Percentiles rank a stretch among this genome's conserved stretches.
Conservation (phyloP, 176 grass and related monocot genomes). For the Paspalum vaginatum region DNA sequence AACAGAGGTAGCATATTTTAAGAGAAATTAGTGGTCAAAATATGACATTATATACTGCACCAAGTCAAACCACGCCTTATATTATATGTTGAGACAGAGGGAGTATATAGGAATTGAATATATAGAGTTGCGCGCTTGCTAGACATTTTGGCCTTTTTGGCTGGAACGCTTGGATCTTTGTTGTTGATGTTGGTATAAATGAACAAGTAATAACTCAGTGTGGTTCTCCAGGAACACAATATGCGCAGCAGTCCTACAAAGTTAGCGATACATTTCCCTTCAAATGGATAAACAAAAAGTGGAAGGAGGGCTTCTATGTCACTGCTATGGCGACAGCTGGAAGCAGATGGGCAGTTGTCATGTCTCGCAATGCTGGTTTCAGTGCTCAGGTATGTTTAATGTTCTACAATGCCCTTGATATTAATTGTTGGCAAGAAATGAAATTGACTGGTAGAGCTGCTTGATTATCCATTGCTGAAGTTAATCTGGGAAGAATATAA, state of each 20-base stretch:
- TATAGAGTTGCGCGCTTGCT: neutral
- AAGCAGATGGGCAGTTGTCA: slow-evolving; percentile 85
- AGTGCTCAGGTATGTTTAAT: slow-evolving; percentile 72
- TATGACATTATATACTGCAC: too few relatives aligned
- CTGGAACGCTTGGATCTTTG: slow-evolving; percentile 15
- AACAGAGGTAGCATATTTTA: too few relatives aligned
- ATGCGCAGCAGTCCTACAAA: slow-evolving; percentile 95
- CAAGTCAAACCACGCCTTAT: too few relatives aligned
- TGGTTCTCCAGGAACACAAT: slow-evolving; percentile 68
- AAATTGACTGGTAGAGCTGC: neutral
- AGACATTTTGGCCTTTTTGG: slow-evolving; percentile 3
- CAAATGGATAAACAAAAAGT: slow-evolving; percentile 99
- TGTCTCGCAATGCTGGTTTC: slow-evolving; percentile 96
- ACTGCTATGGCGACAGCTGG: slow-evolving; percentile 96
- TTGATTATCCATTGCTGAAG: neutral
- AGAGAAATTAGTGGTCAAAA: too few relatives aligned
- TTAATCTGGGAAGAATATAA: neutral
- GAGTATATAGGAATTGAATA: too few relatives aligned
- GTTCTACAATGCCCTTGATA: slow-evolving; percentile 19
- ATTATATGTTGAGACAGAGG: too few relatives aligned
- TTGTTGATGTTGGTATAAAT: slow-evolving; percentile 23
- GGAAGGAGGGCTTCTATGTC: slow-evolving; percentile 97
- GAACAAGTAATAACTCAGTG: slow-evolving; percentile 46
- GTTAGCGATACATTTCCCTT: slow-evolving; percentile 96
- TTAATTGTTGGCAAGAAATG: neutral